These are phyloP conservation scores for Oryza glumipatula DNA, from an alignment of 176 grass and related monocot species.

Conservation along the genomic window DNA sequence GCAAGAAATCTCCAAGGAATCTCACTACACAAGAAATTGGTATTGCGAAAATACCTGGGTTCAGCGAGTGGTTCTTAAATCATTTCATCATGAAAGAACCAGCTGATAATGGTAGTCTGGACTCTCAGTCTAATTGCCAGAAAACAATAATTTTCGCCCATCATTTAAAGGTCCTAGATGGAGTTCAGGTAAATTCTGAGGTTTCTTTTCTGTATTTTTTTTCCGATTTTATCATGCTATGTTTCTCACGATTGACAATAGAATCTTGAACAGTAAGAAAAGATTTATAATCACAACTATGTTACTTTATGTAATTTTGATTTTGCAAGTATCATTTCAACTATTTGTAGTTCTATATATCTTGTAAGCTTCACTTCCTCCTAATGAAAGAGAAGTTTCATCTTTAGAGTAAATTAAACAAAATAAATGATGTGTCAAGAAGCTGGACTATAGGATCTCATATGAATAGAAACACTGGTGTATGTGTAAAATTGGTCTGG, in stretches of 20 bases:
- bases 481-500: not conserved
- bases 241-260: not conserved
- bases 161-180: conserved; percentile 97
- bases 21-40: conserved; percentile 86
- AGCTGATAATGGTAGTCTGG: conserved; percentile 47
- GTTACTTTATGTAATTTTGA: conserved; percentile 13
- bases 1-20: conserved; percentile 60
- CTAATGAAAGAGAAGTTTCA: not conserved
- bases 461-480: not conserved
- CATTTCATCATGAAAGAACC: conserved; percentile 62
- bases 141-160: conserved; percentile 98
- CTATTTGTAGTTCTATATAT: not conserved
- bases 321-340: not conserved
- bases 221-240: not conserved
- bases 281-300: not conserved
- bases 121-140: conserved; percentile 59
- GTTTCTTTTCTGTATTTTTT: not conserved
- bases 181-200: conserved; percentile 73
- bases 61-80: conserved; percentile 87
- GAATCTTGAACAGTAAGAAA: conserved; percentile 14
- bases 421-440: not conserved
- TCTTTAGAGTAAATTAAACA: not conserved
- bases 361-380: conserved; percentile 7
- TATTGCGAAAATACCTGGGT: conserved; percentile 88
- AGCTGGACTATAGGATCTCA: not conserved